Base-by-base conservation (phyloP, 805 yeast species). In the Candida germanica region DNA sequence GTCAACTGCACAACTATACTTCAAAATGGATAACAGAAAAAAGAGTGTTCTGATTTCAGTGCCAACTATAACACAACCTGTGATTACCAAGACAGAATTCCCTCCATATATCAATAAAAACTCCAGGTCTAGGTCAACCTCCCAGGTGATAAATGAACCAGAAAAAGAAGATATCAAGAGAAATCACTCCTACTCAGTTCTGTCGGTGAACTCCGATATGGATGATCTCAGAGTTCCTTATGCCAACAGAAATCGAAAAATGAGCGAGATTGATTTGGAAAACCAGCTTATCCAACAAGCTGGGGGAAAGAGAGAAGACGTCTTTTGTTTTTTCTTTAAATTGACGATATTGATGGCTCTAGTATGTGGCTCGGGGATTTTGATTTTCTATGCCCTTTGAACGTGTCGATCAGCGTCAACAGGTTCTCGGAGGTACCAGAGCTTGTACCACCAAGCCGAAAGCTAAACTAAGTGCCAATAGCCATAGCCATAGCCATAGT, bases 271-370 rank as follows among this genome's bases (percentile, higher is more conserved):
- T 2, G 70, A 64, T 31, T 49, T 64, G 39, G 70, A 64, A 37
- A 58, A 61, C 28, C 69, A 63, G 46, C 38, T 63, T 26, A 61
- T 59, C 16, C 41, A 53, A 10, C 58, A 63, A 16, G 69, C 69
- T 3, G 69, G 69, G 9, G 67, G 69, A 12, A 58, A 48, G 24
- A 49, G 57, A 24, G 65, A 62, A 29, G 46, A 58, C 31, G 64
- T 64, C 13, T 46, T 48, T 27, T 52, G 61, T 23, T 64, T 61
- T 38, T 43, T 63, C 17, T 39, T 56, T 23, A 64, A 64, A 44
- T 38, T 63, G 20, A 8, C 54, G 3, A 46, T 64, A 15, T 52
- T 64, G 29, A 46, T 53, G 40, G 22, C 38, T 3, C 50, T 60
- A 13, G 68, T 64, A 15, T 37, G 52, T 26, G 68, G 64, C 1